These are phyloP conservation scores for Ceratobasidium sp. DNA, from an alignment of 1,284 basidiomycete species.

Conservation along the genomic window DNA sequence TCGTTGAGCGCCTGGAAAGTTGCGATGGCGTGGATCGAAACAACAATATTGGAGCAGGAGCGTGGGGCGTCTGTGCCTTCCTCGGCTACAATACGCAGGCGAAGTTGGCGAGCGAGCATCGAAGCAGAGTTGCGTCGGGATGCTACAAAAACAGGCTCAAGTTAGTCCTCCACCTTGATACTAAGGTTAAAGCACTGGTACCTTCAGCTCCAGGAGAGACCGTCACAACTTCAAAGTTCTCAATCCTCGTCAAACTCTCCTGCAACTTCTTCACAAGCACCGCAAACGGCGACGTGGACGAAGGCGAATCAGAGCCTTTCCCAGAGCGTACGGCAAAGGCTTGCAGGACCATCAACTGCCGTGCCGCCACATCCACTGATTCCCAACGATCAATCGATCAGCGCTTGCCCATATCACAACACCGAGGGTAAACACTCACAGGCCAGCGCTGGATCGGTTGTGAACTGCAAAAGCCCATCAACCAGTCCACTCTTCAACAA, in stretches of 20 bases:
- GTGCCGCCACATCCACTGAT: conserved; percentile 65
- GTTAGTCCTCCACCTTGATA: not conserved
- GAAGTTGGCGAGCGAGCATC: conserved; percentile 85
- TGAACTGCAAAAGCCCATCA: conserved; percentile 85
- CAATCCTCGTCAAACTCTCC: conserved; percentile 91
- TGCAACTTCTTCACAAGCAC: conserved; percentile 94
- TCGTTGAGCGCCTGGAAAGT: conserved; percentile 96
- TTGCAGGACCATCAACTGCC: conserved; percentile 79
- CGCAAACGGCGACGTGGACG: conserved; percentile 71
- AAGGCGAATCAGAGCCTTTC: conserved; percentile 56
- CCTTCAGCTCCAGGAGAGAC: conserved; percentile 81
- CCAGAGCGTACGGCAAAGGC: conserved; percentile 71
- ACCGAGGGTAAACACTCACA: conserved; percentile 22
- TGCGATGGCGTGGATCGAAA: conserved; percentile 96
- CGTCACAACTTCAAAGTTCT: conserved; percentile 92
- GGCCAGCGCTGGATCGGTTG: conserved; percentile 60
- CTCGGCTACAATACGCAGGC: conserved; percentile 85
- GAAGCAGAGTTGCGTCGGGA: conserved; percentile 87
- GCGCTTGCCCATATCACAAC: not conserved
- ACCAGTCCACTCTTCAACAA: conserved; percentile 93
- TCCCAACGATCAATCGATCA: conserved; percentile 2
- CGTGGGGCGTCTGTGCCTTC: conserved; percentile 89
- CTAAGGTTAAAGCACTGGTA: conserved; percentile 55
- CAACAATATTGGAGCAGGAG: conserved; percentile 86
- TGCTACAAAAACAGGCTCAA: conserved; percentile 61